Conservation (phyloP, 2,329 filamentous ascomycete genomes). For the Ceratocystis cacaofunesta region DNA sequence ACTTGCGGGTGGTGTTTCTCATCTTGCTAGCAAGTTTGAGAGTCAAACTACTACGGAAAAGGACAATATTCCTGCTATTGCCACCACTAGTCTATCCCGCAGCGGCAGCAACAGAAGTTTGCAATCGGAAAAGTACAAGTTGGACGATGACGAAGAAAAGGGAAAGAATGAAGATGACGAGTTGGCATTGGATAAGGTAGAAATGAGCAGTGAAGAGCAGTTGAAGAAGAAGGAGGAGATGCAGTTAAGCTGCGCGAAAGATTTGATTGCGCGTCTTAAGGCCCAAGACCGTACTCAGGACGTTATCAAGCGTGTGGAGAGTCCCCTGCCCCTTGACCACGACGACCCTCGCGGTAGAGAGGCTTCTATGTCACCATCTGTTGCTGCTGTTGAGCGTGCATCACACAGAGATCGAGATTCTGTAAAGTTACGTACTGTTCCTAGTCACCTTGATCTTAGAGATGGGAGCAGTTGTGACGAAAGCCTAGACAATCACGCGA, state of each 20-base stretch:
- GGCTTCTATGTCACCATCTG: constrained; percentile 7
- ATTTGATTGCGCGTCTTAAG: constrained; percentile 13
- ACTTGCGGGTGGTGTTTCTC: constrained; percentile 23
- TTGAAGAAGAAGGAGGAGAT: constrained; percentile 17
- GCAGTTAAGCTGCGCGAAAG: constrained; percentile 13
- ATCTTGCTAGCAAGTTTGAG: constrained; percentile 26
- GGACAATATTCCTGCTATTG: background rate
- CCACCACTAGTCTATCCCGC: background rate
- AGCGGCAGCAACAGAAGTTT: constrained; percentile 5
- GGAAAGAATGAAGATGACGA: background rate
- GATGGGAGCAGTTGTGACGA: constrained; percentile 5
- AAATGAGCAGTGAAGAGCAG: constrained; percentile 18
- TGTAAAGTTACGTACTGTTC: constrained; percentile 8
- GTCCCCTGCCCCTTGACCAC: constrained; percentile 8
- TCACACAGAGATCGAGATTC: constrained; percentile 1
- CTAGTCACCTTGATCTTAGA: constrained; percentile 9
- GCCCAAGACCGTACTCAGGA: constrained; percentile 8
- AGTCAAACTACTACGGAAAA: constrained; percentile 13
- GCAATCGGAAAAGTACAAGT: constrained; percentile 1
- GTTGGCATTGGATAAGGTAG: constrained; percentile 2
- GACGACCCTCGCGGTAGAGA: constrained; percentile 10
- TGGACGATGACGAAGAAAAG: background rate
- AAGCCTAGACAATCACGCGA: background rate
- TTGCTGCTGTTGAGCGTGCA: background rate
- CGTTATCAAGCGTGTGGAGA: constrained; percentile 12